Base-by-base conservation (phyloP, 148 eudicot species). In the Nepenthes gracilis region DNA sequence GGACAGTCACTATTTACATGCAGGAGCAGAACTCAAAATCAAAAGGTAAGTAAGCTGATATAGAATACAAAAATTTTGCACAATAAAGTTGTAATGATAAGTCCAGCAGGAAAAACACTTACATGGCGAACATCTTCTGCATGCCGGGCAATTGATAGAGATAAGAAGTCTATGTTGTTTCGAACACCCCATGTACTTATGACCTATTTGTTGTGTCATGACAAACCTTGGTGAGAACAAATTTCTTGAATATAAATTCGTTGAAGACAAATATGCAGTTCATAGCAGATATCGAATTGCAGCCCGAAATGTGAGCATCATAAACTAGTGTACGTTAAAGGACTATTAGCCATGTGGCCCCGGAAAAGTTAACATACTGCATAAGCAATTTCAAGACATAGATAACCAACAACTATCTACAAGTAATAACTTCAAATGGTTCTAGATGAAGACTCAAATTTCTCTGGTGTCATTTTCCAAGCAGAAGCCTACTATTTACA, bases 81-180 rank as follows among this genome's bases (percentile, higher is more conserved):
- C 12, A 5, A 52, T 33, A 33, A 33, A 54, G 6, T 12, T 49
- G 37, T 11, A 33, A 54, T 37, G 37, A 38, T 12, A 6, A 38
- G 9, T 32, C 1, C 33, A 2, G 49, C 4, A 52, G 33, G 57
- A 14, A 7, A 54, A 52, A 64, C 34, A 9, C 63, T 70, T 81
- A 92, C 98, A 64, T 83, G 82, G 59, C 96, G 98, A 74, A 92
- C 88, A 81, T 92, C 98, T 71, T 92, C 88, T 35, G 95, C 98
- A 51, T 84, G 88, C 12, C 98, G 85, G 54, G 98, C 86, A 61
- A 73, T 84, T 6, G 98, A 86, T 14, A 92, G 65, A 33, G 98
- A 88, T 45, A 92, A 82, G 60, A 92, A 92, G 63, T 92, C 96
- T 51, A 92, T 88, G 71, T 88, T 92, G 78, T 92, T 92, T 59